These are phyloP conservation scores for Limnomonas spitsbergensis DNA, from an alignment of 139 green algal species.

Conservation along the genomic window DNA sequence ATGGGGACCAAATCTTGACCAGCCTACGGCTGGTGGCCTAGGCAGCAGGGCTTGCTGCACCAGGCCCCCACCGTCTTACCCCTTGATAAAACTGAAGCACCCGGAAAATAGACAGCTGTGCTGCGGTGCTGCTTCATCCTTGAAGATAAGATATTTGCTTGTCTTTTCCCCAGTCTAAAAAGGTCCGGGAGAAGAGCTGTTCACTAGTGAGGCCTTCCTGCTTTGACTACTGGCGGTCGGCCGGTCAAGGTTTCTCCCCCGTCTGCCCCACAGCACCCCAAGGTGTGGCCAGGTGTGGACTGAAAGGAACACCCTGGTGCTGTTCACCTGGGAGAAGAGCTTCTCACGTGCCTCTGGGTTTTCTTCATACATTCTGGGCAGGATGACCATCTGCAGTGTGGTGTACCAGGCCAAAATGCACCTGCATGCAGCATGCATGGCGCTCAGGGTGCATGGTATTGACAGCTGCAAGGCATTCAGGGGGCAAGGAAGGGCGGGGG, in stretches of 20 bases:
- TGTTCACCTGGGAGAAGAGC: background rate
- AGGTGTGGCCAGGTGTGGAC: background rate
- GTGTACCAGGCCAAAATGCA: background rate
- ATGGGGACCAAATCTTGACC: too few species aligned
- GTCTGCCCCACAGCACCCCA: background rate
- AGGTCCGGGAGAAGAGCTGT: too few species aligned
- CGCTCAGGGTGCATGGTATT: background rate
- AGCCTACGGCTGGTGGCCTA: too few species aligned
- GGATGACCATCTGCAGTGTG: background rate
- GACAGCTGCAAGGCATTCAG: background rate
- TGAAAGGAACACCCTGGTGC: background rate
- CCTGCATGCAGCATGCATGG: background rate
- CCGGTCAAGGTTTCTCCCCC: background rate
- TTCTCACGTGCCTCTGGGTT: background rate
- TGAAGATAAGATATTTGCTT: too few species aligned
- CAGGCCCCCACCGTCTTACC: too few species aligned
- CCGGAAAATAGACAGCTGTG: too few species aligned
- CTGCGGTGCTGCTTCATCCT: too few species aligned
- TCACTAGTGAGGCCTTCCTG: too few species aligned
- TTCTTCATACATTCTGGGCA: background rate
- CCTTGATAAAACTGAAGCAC: too few species aligned
- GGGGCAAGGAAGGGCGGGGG: background rate
- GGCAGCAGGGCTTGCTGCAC: too few species aligned
- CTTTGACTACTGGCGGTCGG: too few species aligned
- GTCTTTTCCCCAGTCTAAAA: too few species aligned